Base-by-base conservation (phyloP, 2,329 filamentous ascomycete genomes). In the Calycina marina region DNA sequence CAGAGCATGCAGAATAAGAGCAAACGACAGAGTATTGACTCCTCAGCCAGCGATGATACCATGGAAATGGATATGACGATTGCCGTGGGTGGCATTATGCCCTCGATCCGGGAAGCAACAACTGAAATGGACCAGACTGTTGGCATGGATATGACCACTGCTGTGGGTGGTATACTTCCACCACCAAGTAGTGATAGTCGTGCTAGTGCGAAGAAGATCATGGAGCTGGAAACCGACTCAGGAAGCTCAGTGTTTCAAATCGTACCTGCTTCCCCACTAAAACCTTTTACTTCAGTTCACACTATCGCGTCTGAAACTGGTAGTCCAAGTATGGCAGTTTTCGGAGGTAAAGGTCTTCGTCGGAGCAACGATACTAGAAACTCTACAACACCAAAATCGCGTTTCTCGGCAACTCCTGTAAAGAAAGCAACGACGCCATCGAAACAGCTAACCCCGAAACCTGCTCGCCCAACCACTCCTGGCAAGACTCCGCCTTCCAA, bases 101-200 rank as follows among this genome's bases (percentile, higher is more conserved):
- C 47, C 17, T 40, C 44, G 65, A 43, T 37, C 41, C 46, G 42
- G 46, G 44, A 51, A 30, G 39, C 40, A 16, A 27, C 51, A 36
- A 25, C 51, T 37, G 54, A 62, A 36, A 59, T 61, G 4, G 63
- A 62, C 36, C 62, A 50, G 32, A 50, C 47, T 4, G 33, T 44
- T 58, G 65, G 22, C 3, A 76, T 79, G 73, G 75, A 83, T 31
- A 74, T 81, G 56, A 76, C 72, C 2, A 53, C 62, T 16, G 67
- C 60, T 0, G 46, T 73, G 16, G 70, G 70, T 9, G 60, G 60
- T n/a, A 73, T 76, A 26, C 41, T 75, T 14, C 47, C 53, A 2
- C 40, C 53, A 40, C 56, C 53, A 28, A 52, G 41, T 48, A 53
- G 14, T 48, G 57, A 57, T 30, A 54, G 57, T 20, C 62, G 63